Evolutionary conservation across 768 basidiomycete species (phyloP), one percentile per base, ranked within the genome.

Genomic region (Grammothele lineata): DNA sequence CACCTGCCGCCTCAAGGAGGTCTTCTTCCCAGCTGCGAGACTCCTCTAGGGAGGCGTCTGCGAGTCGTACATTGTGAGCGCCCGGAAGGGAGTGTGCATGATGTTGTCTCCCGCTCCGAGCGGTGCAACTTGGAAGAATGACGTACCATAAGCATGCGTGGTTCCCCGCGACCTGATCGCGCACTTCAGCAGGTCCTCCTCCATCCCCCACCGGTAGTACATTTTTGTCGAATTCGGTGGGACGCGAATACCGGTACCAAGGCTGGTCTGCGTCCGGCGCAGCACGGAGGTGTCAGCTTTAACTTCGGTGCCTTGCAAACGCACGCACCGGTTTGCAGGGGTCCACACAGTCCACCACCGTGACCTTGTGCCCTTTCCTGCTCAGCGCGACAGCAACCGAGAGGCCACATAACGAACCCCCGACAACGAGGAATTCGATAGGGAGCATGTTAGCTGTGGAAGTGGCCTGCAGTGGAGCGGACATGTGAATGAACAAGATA

Each of bases 161-260:
- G 5, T 59, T 52, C 2, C 76, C 76, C 21, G 83, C 57, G 3
- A 66, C 47, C 23, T 73, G 68, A 5, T 74, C 76, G n/a, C n/a
- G n/a, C n/a, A n/a, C n/a, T n/a, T n/a, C n/a, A n/a, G n/a, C n/a
- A 84, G 56, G 5, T 61, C 51, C 7, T 72, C 67, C 24, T 67
- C 70, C 5, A 81, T 66, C 9, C 78, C 81, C 81, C 82, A 85
- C 38, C 74, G 68, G 39, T 72, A 68, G 19, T 81, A 62, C 3
- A 82, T 59, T 46, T 73, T 72, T 5, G 78, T 74, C 65, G 81
- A 73, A 47, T 83, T 83, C 7, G 82, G 80, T 19, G 80, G 76
- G 11, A 80, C 62, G 11, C 74, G 68, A 43, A 70, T 57, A 22
- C 73, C 75, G 21, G 46, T 63, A 11, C 37, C 51, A n/a, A 48